Evolutionary conservation across 2,329 filamentous ascomycete species (phyloP), one percentile per base, ranked within the genome.

Genomic region (Fusarium papillatum): DNA sequence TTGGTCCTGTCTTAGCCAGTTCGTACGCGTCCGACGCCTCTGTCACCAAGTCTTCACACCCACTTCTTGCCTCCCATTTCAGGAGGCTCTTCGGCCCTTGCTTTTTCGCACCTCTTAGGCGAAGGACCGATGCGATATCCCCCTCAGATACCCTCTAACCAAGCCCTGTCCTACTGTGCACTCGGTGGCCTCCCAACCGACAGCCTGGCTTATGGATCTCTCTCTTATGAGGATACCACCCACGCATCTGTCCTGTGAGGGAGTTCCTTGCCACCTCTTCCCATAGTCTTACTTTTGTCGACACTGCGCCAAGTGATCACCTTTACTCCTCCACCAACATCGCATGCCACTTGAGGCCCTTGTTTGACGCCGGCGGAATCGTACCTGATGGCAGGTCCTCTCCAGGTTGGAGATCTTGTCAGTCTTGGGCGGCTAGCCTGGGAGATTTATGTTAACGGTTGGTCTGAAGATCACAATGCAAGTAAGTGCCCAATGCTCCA

Each of bases 401-500:
- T 81, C 36, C 80, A 82, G 66, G 62, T 80, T 60, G 82, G 82
- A 68, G 82, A 83, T 66, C 50, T 83, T 41, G 72, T 83, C 72
- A 82, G 73, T 68, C 78, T 83, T 60, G 80, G 77, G 67, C 75
- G 75, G 60, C 61, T 83, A 60, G 82, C 82, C 50, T 83, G 82
- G 82, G 78, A 83, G 19, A 69, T 83, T 14, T 83, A 83, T 63
- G 77, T 68, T 16, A 79, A 75, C 36, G 82, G 82, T 41, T 83
- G 82, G 82, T 75, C 74, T 19, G 79, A 82, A 13, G 82, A 83
- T 65, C 72, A 74, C 62, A 83, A 81, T 74, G 82, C 81, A 72
- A 81, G 82, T 83, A 70, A 80, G 81, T 82, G 55, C 66, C 31
- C 55, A 46, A 69, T 69, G 31, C 14, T 10, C 7, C 59, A 64